Base-by-base conservation (phyloP, 176 grass and related monocot species). In the Oryza punctata region DNA sequence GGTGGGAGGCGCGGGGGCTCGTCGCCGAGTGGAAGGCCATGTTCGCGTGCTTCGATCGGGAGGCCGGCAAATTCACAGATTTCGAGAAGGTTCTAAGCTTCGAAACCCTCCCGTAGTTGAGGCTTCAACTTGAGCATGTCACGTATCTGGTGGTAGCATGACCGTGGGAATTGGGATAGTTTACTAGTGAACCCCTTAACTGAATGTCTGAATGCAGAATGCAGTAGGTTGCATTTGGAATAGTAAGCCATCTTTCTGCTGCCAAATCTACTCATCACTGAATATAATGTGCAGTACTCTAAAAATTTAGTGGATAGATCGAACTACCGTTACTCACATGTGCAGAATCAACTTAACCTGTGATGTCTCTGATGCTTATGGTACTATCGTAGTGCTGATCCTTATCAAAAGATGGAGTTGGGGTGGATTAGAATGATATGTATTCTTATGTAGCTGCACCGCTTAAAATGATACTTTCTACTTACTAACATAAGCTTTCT, bases 1-100 rank as follows among this genome's bases (percentile, higher is more conserved):
- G 87, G 21, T 98, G 96, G 91, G 89, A 93, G 87, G 73, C 85
- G 54, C 92, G 78, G 9, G 89, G 93, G 13, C 64, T 98, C 52
- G 87, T 98, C 35, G 86, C 92, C 10, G 92, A 93, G 61, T 95
- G 96, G 96, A 92, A 90, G 85, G 89, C 85, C 35, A 85, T 23
- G 70, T 98, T 98, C 69, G 76, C 84, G 0, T 81, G 67, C 85
- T 98, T 98, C 28, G 90, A 98, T 68, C 41, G 27, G 49, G 84
- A 65, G 11, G 63, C 44, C 18, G 81, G 89, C 6, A 92, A 88
- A 86, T 98, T 95, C 72, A 63, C 73, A 19, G 91, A 98, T 52
- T 78, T 73, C 12, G 85, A 92, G 23, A 93, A 93, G 89, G 92
- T 95, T 66, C 32, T 1, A 41, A 67, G 28, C 30, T 64, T 69